A percentile compares a stretch with the other conserved stretches of the same genome.
Conservation (phyloP, 371 early-diverging fungal species). For the Batrachochytrium dendrobatidis region DNA sequence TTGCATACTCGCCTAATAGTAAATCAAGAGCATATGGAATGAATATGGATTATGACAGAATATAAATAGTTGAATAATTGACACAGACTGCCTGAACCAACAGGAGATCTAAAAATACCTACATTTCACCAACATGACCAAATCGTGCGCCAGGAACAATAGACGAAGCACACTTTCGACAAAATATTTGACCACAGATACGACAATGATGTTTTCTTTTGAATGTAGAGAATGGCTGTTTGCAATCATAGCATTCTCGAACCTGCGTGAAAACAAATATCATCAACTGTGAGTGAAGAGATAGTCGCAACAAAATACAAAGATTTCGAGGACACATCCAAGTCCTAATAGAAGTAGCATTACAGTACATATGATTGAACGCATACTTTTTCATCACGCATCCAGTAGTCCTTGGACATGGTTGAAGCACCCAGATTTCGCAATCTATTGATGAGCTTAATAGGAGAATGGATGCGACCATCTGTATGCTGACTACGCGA, state of each 20-base stretch:
- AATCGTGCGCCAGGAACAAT: constrained; percentile 64
- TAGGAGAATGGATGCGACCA: constrained; percentile 11
- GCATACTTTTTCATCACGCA: constrained; percentile 64
- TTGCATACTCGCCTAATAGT: constrained; percentile 56
- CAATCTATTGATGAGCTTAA: constrained; percentile 14
- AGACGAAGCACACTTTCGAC: constrained; percentile 69
- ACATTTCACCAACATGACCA: constrained; percentile 60
- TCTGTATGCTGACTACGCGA: too few species aligned
- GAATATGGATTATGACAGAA: too few species aligned
- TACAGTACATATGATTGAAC: too few species aligned
- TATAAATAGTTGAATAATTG: neutral
- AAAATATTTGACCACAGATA: constrained; percentile 79
- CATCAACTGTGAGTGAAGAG: neutral
- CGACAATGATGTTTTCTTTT: constrained; percentile 78
- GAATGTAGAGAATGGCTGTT: constrained; percentile 56
- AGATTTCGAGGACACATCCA: too few species aligned
- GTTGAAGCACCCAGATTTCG: constrained; percentile 18
- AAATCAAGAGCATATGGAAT: too few species aligned
- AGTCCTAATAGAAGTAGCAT: too few species aligned
- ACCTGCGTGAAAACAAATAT: constrained; percentile 9
- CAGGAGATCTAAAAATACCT: constrained; percentile 1
- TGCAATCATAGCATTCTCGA: constrained; percentile 68
- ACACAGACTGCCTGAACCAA: neutral
- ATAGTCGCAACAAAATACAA: constrained; percentile 1
- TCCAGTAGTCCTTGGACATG: constrained; percentile 64